Conservation (phyloP, 169 alveolate genomes). For the Prorocentrum cordatum region DNA sequence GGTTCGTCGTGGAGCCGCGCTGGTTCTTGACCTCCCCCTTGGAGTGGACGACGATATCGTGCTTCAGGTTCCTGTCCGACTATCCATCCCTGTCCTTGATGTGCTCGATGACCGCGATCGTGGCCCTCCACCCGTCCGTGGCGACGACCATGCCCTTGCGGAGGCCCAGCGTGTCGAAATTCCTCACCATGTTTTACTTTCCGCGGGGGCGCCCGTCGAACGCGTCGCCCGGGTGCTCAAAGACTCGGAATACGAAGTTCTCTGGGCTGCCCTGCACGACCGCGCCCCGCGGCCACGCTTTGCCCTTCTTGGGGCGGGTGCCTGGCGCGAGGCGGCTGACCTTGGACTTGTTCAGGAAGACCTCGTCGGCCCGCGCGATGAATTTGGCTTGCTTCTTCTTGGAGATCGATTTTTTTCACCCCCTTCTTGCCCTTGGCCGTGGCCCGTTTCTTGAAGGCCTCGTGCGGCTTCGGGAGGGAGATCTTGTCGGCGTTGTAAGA, state of each 20-base stretch:
- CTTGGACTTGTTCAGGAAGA: no score
- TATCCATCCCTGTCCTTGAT: background rate
- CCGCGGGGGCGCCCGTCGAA: background rate
- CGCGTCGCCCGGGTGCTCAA: background rate
- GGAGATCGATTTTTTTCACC: no score
- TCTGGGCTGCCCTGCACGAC: background rate
- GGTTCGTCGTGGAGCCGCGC: background rate
- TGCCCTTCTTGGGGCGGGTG: background rate
- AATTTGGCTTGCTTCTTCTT: no score
- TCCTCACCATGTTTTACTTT: background rate
- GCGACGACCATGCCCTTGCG: background rate
- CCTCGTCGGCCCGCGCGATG: no score
- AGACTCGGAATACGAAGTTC: background rate
- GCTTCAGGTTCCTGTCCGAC: background rate
- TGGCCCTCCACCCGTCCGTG: slow-evolving; percentile 14
- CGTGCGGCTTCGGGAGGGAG: no score
- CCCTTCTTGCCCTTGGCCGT: no score
- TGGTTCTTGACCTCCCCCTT: background rate
- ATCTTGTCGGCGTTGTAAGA: no score
- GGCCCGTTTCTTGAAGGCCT: no score
- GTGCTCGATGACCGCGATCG: background rate
- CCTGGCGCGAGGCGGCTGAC: no score
- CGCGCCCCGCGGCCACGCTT: slow-evolving; percentile 14
- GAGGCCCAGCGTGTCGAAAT: background rate
- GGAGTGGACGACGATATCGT: background rate